Percentiles rank a stretch among this genome's conserved stretches.
Evolutionary conservation across 257 asterid species (phyloP).

Genomic region (Avicennia marina): DNA sequence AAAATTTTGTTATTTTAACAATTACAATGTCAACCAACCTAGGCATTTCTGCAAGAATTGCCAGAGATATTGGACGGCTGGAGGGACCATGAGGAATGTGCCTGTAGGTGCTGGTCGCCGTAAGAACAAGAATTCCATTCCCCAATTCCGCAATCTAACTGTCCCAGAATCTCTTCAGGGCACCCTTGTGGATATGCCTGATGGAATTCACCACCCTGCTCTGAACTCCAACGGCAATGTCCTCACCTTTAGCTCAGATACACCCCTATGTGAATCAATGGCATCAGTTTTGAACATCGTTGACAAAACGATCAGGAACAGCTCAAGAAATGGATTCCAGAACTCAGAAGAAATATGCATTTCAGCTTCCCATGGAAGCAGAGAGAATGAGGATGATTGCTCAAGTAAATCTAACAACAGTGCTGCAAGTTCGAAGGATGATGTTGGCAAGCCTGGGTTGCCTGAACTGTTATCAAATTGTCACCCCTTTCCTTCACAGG

Average conservation of each 20-base stretch:
- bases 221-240: slow-evolving; percentile 27
- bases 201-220: slow-evolving; percentile 29
- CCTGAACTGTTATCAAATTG: slow-evolving; percentile 20
- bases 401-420: slow-evolving; percentile 23
- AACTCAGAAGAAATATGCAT: slow-evolving; percentile 17
- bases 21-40: slow-evolving; percentile 92
- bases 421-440: slow-evolving; percentile 18
- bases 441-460: slow-evolving; percentile 15
- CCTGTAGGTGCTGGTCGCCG: slow-evolving; percentile 99
- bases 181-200: slow-evolving; percentile 19
- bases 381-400: slow-evolving; percentile 25
- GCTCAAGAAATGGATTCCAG: slow-evolving; percentile 9
- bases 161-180: slow-evolving; percentile 28
- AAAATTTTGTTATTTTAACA: slow-evolving; percentile 91
- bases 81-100: slow-evolving; percentile 95
- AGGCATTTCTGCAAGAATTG: slow-evolving; percentile 96
- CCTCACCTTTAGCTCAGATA: slow-evolving; percentile 29
- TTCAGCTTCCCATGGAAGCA: slow-evolving; percentile 22
- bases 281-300: slow-evolving; percentile 27
- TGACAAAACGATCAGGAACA: slow-evolving; percentile 21
- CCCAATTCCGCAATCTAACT: slow-evolving; percentile 41
- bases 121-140: slow-evolving; percentile 60
- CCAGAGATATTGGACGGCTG: slow-evolving; percentile 99
- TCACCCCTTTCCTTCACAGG: slow-evolving; percentile 31
- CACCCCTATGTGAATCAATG: slow-evolving; percentile 39